Evolutionary conservation across 257 asterid species (phyloP).

Genomic region (Jacaranda mimosifolia): DNA sequence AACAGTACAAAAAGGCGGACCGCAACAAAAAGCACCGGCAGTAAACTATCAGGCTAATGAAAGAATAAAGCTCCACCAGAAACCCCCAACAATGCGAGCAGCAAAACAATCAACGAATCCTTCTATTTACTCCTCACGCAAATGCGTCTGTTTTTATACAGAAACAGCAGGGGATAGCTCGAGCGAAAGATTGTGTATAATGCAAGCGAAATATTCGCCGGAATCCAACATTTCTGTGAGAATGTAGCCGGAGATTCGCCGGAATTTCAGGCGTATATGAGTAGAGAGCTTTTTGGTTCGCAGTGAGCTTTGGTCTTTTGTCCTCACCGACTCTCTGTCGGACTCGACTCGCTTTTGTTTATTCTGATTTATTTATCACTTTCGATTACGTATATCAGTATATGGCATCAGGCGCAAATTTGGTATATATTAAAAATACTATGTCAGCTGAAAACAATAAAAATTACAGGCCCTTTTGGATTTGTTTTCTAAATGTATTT

Average conservation of each 20-base stretch:
- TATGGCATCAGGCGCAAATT: conserved; percentile 25
- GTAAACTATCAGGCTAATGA: conserved; percentile 2
- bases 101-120: conserved; percentile 13
- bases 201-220: neutral
- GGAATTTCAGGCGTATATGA: conserved; percentile 17
- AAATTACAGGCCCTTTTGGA: no score
- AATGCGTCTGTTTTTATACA: conserved; percentile 12
- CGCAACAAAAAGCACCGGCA: conserved; percentile 31
- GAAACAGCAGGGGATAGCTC: neutral
- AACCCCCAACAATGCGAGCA: conserved; percentile 24
- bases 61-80: conserved; percentile 9
- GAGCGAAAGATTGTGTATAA: no score
- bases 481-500: no score
- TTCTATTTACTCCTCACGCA: neutral
- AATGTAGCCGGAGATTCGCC: conserved; percentile 45
- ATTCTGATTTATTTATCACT: conserved; percentile 50
- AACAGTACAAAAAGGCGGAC: conserved; percentile 35
- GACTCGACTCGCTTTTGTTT: conserved; percentile 52
- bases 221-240: conserved; percentile 34
- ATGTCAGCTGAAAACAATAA: neutral
- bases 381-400: conserved; percentile 50
- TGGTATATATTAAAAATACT: neutral
- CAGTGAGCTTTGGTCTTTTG: conserved; percentile 22
- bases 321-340: conserved; percentile 52
- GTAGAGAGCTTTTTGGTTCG: neutral